These are phyloP conservation scores for Solanum ossicruentum DNA, from an alignment of 257 asterid species.

Conservation along the genomic window DNA sequence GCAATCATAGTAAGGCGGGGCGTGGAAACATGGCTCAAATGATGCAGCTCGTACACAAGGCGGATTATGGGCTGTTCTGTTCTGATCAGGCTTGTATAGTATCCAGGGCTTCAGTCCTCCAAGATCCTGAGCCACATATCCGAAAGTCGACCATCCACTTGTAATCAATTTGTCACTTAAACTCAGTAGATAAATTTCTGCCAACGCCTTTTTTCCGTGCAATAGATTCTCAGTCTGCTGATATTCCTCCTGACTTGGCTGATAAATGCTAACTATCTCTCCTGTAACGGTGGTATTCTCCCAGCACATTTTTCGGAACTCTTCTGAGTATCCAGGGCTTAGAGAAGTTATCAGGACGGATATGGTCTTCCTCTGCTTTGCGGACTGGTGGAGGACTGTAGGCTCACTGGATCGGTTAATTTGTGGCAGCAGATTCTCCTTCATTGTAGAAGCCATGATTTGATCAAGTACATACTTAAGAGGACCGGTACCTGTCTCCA, in stretches of 20 bases:
- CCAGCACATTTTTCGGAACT: slow-evolving; percentile 42
- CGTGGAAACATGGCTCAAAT: slow-evolving; percentile 62
- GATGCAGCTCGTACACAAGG: slow-evolving; percentile 39
- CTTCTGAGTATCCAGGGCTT: slow-evolving; percentile 40
- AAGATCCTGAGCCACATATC: slow-evolving; percentile 75
- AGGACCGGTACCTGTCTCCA: slow-evolving; percentile 19
- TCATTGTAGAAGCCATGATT: slow-evolving; percentile 32
- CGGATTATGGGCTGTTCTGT: slow-evolving; percentile 29
- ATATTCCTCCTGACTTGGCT: slow-evolving; percentile 50
- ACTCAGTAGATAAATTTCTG: slow-evolving; percentile 61
- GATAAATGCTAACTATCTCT: slow-evolving; percentile 33
- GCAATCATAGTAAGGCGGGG: slow-evolving; percentile 45
- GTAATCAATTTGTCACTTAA: slow-evolving; percentile 60
- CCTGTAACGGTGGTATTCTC: slow-evolving; percentile 42
- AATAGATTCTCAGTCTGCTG: slow-evolving; percentile 37
- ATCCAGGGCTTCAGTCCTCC: slow-evolving; percentile 75
- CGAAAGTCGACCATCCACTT: slow-evolving; percentile 64
- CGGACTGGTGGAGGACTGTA: background rate
- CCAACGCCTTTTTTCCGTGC: slow-evolving; percentile 50
- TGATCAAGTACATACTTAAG: slow-evolving; percentile 41
- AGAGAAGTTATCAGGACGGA: slow-evolving; percentile 46
- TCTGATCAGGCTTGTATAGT: slow-evolving; percentile 33
- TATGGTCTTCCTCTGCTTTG: slow-evolving; percentile 15
- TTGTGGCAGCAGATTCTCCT: slow-evolving; percentile 38
- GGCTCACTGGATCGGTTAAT: slow-evolving; percentile 6